A percentile compares a stretch with the other conserved stretches of the same genome.
phyloP scores from a whole-genome alignment of 1,139 yeast species.

The Taphrina pruni region DNA sequence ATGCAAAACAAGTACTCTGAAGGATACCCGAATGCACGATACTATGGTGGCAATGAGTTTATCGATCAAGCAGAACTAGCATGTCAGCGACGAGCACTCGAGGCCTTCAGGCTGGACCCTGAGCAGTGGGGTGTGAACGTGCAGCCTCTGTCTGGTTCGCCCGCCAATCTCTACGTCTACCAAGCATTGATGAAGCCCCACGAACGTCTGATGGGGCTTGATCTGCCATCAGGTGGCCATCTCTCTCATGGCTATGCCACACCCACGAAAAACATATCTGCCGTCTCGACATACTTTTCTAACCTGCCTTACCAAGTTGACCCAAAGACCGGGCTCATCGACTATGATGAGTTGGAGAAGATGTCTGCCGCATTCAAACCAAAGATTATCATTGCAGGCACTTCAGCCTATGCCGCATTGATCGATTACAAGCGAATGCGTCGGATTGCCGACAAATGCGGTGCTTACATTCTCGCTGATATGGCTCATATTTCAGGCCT shows the following conservation, averaged over 20 bases:
- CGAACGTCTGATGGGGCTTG: conserved; percentile 44
- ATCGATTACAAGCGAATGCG: conserved; percentile 96
- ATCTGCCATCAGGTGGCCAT: conserved; percentile 87
- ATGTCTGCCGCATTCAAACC: conserved; percentile 92
- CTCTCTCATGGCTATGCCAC: conserved; percentile 98
- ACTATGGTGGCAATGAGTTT: conserved; percentile 93
- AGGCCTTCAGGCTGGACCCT: conserved; percentile 78
- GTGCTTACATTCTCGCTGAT: conserved; percentile 93
- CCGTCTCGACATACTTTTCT: conserved; percentile 93
- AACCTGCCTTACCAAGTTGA: conserved; percentile 98
- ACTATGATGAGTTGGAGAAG: conserved; percentile 90
- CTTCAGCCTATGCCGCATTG: conserved; percentile 94
- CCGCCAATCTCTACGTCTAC: conserved; percentile 95
- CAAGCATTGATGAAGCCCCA: conserved; percentile 57
- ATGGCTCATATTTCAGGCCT: conserved; percentile 94
- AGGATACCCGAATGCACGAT: conserved; percentile 90
- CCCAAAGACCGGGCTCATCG: conserved; percentile 88
- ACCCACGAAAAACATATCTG: conserved; percentile 90
- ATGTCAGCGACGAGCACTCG: conserved; percentile 91
- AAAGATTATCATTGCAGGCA: conserved; percentile 94
- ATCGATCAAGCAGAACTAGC: conserved; percentile 90
- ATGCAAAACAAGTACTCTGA: conserved; percentile 92
- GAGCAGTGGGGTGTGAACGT: conserved; percentile 98
- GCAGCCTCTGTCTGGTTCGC: conserved; percentile 92
- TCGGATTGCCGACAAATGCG: conserved; percentile 93